Base-by-base conservation (phyloP, 768 basidiomycete genomes). In the Suillus subluteus region DNA sequence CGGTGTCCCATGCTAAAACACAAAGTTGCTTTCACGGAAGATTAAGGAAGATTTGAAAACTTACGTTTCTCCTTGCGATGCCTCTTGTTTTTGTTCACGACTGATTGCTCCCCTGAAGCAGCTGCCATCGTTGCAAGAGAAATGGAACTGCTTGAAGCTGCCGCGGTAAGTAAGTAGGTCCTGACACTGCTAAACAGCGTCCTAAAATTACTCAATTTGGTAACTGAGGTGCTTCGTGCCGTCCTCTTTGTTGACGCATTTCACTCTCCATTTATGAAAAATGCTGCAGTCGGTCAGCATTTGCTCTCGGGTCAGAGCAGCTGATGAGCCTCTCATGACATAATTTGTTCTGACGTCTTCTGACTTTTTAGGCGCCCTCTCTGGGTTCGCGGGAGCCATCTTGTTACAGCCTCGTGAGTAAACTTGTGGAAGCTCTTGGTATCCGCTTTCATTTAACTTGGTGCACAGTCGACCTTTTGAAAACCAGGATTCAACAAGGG, bases 401-500 rank as follows among this genome's bases (percentile, higher is more conserved):
- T 83, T 83, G 68, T 84, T 95, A 15, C 93, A 95, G 72, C 93
- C 93, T 64, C 87, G 92, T 93, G 70, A 78, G 87, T 73, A 59
- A 32, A 13, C 8, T 30, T 30, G 15, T 32, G 12, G 2, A 40
- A 37, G 8, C 2, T 50, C 21, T 54, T 30, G 26, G 16, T 32
- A 4, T 38, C 26, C 21, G 21, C 12, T 50, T 32, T 58, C 40
- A 48, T 26, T 37, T 13, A 12, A 61, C 66, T 59, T 7, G 65
- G 16, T 23, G 5, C 21, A 43, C 54, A 94, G 92, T 97, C 69
- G 96, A 98, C 79, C 81, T 97, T 30, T 78, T 98, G 70, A 98
- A 98, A 79, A 97, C 96, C n/a, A 86, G 95, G 58, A 74, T 96
- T 70, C 95, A 96, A 75, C 94, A 96, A 77, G 88, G 88, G 63